These are phyloP conservation scores for Novymonas esmeraldas DNA, from an alignment of 208 protist species.

Conservation along the genomic window DNA sequence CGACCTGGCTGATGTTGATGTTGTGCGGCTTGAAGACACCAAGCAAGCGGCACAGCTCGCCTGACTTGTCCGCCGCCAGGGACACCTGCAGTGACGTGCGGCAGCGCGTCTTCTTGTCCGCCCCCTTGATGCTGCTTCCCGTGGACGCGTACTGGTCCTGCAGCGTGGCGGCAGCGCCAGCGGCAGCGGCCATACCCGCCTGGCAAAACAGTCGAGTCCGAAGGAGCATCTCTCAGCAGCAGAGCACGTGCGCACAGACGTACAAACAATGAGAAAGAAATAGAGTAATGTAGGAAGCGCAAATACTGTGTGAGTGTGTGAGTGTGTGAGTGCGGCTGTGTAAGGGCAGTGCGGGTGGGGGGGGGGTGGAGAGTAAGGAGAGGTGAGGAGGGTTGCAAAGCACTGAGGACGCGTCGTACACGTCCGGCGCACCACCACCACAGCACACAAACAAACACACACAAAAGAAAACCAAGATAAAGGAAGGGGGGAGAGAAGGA, in stretches of 20 bases:
- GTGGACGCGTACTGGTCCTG: slow-evolving; percentile 55
- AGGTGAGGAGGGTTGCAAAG: neutral
- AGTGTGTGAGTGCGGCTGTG: too few species aligned
- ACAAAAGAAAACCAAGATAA: too few species aligned
- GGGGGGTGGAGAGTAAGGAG: neutral
- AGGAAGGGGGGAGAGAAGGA: slow-evolving; percentile 3
- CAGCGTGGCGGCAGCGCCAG: slow-evolving; percentile 31
- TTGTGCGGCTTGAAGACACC: slow-evolving; percentile 41
- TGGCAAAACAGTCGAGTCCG: neutral
- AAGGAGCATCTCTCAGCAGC: slow-evolving; percentile 14
- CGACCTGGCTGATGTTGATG: slow-evolving; percentile 68
- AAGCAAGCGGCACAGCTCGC: slow-evolving; percentile 56
- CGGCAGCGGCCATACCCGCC: slow-evolving; percentile 10
- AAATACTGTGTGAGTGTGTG: neutral
- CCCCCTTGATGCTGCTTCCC: slow-evolving; percentile 52
- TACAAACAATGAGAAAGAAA: neutral
- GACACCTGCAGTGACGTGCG: slow-evolving; percentile 67
- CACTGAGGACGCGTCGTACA: too few species aligned
- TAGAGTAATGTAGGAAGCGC: neutral
- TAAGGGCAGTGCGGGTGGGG: too few species aligned
- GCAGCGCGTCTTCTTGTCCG: slow-evolving; percentile 26
- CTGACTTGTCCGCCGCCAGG: slow-evolving; percentile 38
- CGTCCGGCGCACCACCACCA: too few species aligned
- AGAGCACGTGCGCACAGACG: neutral
- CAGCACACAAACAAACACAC: too few species aligned